A percentile compares a stretch with the other conserved stretches of the same genome.
These are phyloP conservation scores for Solanum raphanifolium DNA, from an alignment of 257 asterid genomes.

Conservation along the genomic window DNA sequence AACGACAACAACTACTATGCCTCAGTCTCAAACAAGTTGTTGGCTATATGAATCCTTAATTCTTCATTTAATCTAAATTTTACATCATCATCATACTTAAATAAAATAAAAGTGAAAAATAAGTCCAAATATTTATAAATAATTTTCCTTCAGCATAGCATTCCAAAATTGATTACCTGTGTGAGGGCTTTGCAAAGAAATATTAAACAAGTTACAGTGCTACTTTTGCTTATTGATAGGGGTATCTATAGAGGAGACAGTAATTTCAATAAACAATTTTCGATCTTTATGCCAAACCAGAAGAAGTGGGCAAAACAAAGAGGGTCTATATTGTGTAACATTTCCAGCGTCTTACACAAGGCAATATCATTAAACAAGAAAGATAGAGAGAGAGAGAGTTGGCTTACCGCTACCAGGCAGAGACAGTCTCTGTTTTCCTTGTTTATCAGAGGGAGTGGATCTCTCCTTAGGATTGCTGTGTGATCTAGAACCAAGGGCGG, in stretches of 20 bases:
- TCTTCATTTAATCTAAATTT: background rate
- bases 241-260: background rate
- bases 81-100: background rate
- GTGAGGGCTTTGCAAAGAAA: background rate
- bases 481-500: constrained; percentile 45
- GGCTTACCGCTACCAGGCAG: constrained; percentile 67
- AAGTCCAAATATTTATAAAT: background rate
- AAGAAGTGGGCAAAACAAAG: background rate
- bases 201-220: background rate
- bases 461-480: constrained; percentile 89
- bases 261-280: background rate
- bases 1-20: background rate
- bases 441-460: constrained; percentile 41
- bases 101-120: background rate
- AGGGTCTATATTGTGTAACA: background rate
- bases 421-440: constrained; percentile 73
- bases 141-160: background rate
- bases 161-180: background rate
- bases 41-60: background rate
- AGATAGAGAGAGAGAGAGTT: constrained; percentile 12
- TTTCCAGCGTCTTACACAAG: background rate
- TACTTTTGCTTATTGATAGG: background rate
- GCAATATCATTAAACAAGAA: background rate
- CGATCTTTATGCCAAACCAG: background rate
- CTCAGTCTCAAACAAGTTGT: background rate